These are phyloP conservation scores for Schizosaccharomyces versatilis DNA, from an alignment of 1,139 yeast species.

Conservation along the genomic window DNA sequence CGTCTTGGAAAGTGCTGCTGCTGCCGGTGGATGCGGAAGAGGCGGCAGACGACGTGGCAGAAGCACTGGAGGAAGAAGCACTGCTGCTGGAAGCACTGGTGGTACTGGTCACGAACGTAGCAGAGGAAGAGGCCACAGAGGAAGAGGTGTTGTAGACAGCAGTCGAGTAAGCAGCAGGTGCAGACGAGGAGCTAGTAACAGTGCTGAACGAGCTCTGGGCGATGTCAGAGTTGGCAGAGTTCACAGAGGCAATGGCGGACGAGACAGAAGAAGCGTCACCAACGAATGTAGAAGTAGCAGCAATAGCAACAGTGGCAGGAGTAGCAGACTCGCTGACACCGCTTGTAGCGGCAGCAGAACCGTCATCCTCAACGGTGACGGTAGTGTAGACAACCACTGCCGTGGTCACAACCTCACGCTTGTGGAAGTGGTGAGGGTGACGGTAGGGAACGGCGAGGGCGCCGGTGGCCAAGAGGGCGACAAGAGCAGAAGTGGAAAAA, in stretches of 20 bases:
- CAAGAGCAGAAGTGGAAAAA: not conserved
- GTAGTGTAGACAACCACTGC: not conserved
- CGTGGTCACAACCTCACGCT: not conserved
- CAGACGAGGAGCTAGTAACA: not conserved
- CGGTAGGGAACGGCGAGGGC: conserved; percentile 1
- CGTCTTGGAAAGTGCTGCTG: conserved; percentile 41
- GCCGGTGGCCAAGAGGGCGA: not conserved
- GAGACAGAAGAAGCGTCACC: not conserved
- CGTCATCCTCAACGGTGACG: not conserved
- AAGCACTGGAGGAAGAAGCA: not conserved
- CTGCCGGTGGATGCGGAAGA: not conserved
- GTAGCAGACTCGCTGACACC: not conserved
- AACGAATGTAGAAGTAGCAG: not conserved
- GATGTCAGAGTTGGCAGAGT: not conserved
- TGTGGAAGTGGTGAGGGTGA: conserved; percentile 1
- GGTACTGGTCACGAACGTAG: not conserved
- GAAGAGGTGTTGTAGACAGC: not conserved
- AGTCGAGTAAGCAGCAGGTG: not conserved
- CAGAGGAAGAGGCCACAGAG: not conserved
- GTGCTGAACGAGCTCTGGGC: not conserved
- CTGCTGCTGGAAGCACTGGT: not conserved
- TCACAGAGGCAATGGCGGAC: not conserved
- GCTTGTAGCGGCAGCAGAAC: not conserved
- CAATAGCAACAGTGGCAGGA: not conserved
- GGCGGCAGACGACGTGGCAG: not conserved